Base-by-base conservation (phyloP, 2,329 filamentous ascomycete genomes). In the Cordyceps cicadae region DNA sequence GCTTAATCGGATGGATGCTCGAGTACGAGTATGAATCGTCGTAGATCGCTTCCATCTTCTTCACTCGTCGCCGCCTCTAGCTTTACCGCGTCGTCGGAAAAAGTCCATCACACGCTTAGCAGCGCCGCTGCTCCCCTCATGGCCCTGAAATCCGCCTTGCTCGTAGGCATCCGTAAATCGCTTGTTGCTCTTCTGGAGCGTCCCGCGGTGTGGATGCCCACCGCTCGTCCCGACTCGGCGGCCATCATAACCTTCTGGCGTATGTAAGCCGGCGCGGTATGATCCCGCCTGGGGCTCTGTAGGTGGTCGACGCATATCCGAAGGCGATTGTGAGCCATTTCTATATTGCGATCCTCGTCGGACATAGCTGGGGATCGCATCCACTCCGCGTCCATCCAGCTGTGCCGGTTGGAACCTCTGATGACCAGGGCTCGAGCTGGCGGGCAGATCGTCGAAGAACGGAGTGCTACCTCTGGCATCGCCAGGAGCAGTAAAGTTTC, bases 51-150 rank as follows among this genome's bases (percentile, higher is more conserved):
- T 21, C 62, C 14, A 5, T 48, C 61, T 61, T 70, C 65, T 83
- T 76, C 80, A 79, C 67, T 79, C 75, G 63, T 85, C 82, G 43
- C 81, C 81, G 60, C 81, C 83, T 69, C 88, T 81, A 67, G 87
- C 90, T 76, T 88, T 91, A 60, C 89, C 90, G 71, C 92, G 84
- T 72, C 92, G 83, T 67, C 94, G 83, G 79, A 99, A 99, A 75
- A 97, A 96, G 76, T 99, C 93, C 92, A 99, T 97, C 45, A 99
- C 94, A 70, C 91, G 87, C 72, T 92, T 88, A 15, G 92, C 92
- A 3, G 92, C 89, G 61, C 90, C 90, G 65, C 87, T 93, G 72
- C 89, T 95, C 50, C 93, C 93, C 37, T 87, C 87, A 69, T 92
- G 87, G 57, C 87, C 84, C 58, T 80, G 79, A 41, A 77, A 80